Evolutionary conservation across 257 asterid species (phyloP).

Genomic region (Gynochthodes officinalis): DNA sequence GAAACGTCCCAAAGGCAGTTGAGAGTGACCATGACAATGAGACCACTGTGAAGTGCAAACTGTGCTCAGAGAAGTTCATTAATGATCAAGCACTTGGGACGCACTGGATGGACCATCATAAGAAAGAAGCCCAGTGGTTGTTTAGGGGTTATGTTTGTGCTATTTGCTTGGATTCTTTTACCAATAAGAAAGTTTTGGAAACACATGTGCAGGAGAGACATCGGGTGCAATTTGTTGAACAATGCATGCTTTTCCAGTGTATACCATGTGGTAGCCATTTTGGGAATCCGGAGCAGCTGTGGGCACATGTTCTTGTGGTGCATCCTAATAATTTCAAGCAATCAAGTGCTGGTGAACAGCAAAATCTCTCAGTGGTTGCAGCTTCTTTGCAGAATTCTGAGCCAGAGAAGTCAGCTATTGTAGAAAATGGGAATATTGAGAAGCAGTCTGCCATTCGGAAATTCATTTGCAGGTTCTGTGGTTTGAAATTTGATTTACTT

Average conservation of each 20-base stretch:
- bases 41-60: slow-evolving; percentile 69
- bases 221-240: slow-evolving; percentile 80
- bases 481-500: slow-evolving; percentile 89
- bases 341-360: slow-evolving; percentile 41
- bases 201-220: slow-evolving; percentile 94
- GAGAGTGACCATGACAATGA: slow-evolving; percentile 34
- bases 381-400: slow-evolving; percentile 35
- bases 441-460: slow-evolving; percentile 51
- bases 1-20: slow-evolving; percentile 29
- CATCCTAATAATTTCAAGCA: slow-evolving; percentile 60
- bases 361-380: slow-evolving; percentile 20
- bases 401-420: slow-evolving; percentile 27
- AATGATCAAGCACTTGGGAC: slow-evolving; percentile 72
- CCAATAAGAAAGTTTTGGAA: slow-evolving; percentile 87
- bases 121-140: slow-evolving; percentile 93
- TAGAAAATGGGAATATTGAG: slow-evolving; percentile 37
- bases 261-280: slow-evolving; percentile 84
- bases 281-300: slow-evolving; percentile 78
- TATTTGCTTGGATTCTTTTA: slow-evolving; percentile 90
- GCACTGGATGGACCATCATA: slow-evolving; percentile 84
- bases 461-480: slow-evolving; percentile 84
- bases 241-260: slow-evolving; percentile 96
- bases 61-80: slow-evolving; percentile 54
- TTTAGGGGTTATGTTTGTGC: slow-evolving; percentile 98
- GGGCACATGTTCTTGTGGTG: slow-evolving; percentile 76